Base-by-base conservation (phyloP, 305 asterid genomes). In the Fraxinus ornus region DNA sequence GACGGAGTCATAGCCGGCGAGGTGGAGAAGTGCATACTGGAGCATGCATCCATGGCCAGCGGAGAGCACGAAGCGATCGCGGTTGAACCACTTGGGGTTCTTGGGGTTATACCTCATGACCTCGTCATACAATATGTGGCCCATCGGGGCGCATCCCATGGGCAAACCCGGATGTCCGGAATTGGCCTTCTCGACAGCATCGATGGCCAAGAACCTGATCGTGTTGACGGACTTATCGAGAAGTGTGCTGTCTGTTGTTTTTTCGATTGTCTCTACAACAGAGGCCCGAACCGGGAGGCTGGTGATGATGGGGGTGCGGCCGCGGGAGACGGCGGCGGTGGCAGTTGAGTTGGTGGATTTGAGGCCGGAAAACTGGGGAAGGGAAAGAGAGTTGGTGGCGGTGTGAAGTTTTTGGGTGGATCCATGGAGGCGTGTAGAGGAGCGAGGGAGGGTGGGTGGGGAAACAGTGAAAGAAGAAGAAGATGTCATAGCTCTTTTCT, bases 11-110 rank as follows among this genome's bases (percentile, higher is more conserved):
- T 90, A 93, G 33, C 97, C 97, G 33, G 97, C 95, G 3, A 93
- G 88, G 75, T 93, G 94, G 78, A 93, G 94, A 77, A 93, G 85
- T 12, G 97, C 97, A 79, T 93, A 92, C 84, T 92, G 97, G 6
- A 93, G 92, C 97, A 93, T 93, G 88, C 97, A 92, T 21, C 97
- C 97, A 81, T 93, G 97, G 1, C 97, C 97, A 26, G 97, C 94
- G 26, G 94, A 90, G n/a, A 91, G 86, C 36, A 90, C 90, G 33
- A 90, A 88, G 70, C 93, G 90, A 76, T 90, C 93, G 10, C 93
- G 88, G 66, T 90, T 90, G 78, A 90, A 90, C 93, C 93, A 90
- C 68, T 83, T 87, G 10, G 91, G 93, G 64, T 90, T 90, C 80
- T 88, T 90, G 13, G 93, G 93, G 72, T 90, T 90, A 66, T 87